phyloP scores from a whole-genome alignment of 306 rosid genomes.

The Canavalia ensiformis region DNA sequence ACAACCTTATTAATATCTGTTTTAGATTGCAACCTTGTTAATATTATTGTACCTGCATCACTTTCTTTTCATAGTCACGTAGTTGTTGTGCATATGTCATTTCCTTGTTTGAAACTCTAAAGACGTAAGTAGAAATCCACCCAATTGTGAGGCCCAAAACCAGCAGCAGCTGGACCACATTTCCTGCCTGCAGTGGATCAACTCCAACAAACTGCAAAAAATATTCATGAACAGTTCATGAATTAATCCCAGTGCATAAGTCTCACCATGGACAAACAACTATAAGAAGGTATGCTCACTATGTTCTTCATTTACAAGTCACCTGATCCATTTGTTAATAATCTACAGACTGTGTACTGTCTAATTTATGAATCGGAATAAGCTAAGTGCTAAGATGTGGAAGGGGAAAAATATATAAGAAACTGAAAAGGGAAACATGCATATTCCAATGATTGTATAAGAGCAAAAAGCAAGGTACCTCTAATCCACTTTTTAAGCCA shows the following conservation, averaged over 20 bases:
- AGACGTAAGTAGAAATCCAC: constrained; percentile 93
- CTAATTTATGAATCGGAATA: constrained; percentile 3
- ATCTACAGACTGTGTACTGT: background rate
- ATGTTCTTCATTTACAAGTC: background rate
- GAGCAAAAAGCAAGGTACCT: constrained; percentile 60
- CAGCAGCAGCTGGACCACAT: constrained; percentile 91
- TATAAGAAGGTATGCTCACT: background rate
- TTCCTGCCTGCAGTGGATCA: constrained; percentile 95
- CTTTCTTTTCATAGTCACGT: constrained; percentile 91
- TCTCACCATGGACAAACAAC: constrained; percentile 7
- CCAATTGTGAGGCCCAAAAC: constrained; percentile 95
- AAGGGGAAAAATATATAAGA: background rate
- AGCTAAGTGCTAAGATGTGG: constrained; percentile 2
- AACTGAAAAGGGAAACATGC: background rate
- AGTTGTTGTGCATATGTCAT: constrained; percentile 97
- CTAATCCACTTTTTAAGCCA: constrained; percentile 88
- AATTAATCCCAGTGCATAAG: constrained; percentile 13
- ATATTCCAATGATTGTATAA: background rate
- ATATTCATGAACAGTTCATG: constrained; percentile 40
- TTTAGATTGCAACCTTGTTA: background rate
- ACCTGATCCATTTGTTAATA: background rate
- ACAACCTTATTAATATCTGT: background rate
- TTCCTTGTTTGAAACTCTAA: constrained; percentile 96
- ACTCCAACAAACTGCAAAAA: constrained; percentile 77
- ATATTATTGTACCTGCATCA: constrained; percentile 79